Percentiles rank a stretch among this genome's conserved stretches.
Evolutionary conservation across 805 yeast species (phyloP).

Genomic region (Cyberlindnera euphorbiae): DNA sequence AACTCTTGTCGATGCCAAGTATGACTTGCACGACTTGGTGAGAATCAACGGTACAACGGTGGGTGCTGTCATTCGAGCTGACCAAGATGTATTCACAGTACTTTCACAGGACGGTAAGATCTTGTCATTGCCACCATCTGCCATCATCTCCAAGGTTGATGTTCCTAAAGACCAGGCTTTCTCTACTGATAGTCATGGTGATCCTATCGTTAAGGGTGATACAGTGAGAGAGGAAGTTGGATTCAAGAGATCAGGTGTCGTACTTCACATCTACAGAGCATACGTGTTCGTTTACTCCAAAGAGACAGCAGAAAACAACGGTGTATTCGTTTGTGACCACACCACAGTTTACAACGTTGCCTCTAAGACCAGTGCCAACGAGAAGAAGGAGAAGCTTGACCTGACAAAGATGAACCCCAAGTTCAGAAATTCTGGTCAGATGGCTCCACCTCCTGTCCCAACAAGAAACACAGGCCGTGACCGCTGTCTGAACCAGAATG

Average conservation of each 20-base stretch:
- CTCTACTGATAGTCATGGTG: slow-evolving; percentile 82
- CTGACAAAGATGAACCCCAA: slow-evolving; percentile 85
- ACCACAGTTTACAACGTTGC: slow-evolving; percentile 77
- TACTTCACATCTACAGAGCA: slow-evolving; percentile 80
- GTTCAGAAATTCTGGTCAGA: slow-evolving; percentile 39
- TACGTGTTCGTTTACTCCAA: slow-evolving; percentile 76
- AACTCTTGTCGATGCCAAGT: slow-evolving; percentile 67
- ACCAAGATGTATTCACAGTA: slow-evolving; percentile 78
- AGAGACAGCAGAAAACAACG: slow-evolving; percentile 77
- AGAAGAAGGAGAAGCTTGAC: slow-evolving; percentile 48
- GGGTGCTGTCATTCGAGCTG: slow-evolving; percentile 87
- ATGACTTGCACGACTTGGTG: slow-evolving; percentile 84
- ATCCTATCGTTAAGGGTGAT: slow-evolving; percentile 84
- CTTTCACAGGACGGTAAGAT: slow-evolving; percentile 79
- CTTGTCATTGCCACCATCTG: slow-evolving; percentile 64
- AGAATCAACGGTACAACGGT: slow-evolving; percentile 81
- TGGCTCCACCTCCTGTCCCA: slow-evolving; percentile 59
- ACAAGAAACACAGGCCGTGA: slow-evolving; percentile 70
- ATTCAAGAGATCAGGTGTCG: slow-evolving; percentile 83
- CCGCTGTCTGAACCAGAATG: slow-evolving; percentile 74
- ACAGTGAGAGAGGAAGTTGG: slow-evolving; percentile 82
- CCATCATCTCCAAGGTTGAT: slow-evolving; percentile 77
- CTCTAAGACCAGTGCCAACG: slow-evolving; percentile 64
- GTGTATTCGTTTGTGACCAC: slow-evolving; percentile 80
- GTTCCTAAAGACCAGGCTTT: slow-evolving; percentile 62